Percentiles rank a stretch among this genome's conserved stretches.
phyloP scores from a whole-genome alignment of 2,329 filamentous ascomycete genomes.

The Trichoderma breve region DNA sequence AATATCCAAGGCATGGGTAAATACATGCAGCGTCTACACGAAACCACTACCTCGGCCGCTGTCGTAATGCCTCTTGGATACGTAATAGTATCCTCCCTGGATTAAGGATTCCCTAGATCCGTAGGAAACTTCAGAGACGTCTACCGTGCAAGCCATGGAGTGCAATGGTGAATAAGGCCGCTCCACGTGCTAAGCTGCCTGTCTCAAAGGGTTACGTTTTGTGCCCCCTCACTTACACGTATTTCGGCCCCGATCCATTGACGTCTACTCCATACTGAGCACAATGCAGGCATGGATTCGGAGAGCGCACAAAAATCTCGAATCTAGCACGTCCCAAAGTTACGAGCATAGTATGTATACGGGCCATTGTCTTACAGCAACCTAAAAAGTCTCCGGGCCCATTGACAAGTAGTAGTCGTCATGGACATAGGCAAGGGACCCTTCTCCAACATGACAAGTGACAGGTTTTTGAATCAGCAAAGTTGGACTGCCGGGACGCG shows the following conservation, averaged over 20 bases:
- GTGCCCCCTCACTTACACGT: neutral
- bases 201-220: neutral
- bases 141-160: neutral
- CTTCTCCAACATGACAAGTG: neutral
- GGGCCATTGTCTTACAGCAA: neutral
- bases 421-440: neutral
- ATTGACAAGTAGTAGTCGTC: neutral
- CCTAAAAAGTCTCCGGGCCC: neutral
- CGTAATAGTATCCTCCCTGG: neutral
- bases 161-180: neutral
- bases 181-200: neutral
- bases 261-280: neutral
- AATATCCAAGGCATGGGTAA: neutral
- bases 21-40: neutral
- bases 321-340: neutral
- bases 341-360: neutral
- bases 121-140: neutral
- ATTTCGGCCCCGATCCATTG: neutral
- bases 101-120: neutral
- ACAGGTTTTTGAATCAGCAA: neutral
- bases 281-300: neutral
- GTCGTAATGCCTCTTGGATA: neutral
- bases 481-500: neutral
- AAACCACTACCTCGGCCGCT: neutral
- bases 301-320: neutral